A percentile compares a stretch with the other conserved stretches of the same genome.
Evolutionary conservation across 1,284 basidiomycete species (phyloP).

Genomic region (Trichosporon sp.): DNA sequence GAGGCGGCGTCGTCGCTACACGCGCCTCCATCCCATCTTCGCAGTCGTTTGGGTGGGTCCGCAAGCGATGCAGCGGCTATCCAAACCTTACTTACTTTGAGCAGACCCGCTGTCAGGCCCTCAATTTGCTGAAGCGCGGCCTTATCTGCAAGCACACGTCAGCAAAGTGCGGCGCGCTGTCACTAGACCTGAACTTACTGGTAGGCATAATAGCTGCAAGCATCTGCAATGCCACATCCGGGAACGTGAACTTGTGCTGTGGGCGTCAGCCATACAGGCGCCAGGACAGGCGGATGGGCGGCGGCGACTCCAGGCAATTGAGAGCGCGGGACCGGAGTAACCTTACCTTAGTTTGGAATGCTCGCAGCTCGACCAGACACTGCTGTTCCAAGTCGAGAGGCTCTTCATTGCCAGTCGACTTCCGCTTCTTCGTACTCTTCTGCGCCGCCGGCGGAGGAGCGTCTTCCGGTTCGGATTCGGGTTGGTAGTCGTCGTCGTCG

Average conservation of each 20-base stretch:
- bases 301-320: neutral
- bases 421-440: constrained; percentile 50
- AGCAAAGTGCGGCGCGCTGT: neutral
- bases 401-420: neutral
- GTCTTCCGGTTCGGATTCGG: no score
- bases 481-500: constrained; percentile 30
- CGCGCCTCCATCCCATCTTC: neutral
- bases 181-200: constrained; percentile 31
- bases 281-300: constrained; percentile 17
- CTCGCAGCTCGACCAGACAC: constrained; percentile 6
- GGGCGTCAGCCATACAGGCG: neutral
- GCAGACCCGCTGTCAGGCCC: constrained; percentile 22
- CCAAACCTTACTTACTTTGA: constrained; percentile 12
- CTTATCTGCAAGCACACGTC: constrained; percentile 15
- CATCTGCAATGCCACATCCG: constrained; percentile 33
- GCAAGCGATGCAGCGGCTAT: constrained; percentile 2
- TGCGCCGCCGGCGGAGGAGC: constrained; percentile 55
- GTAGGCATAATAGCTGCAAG: constrained; percentile 39
- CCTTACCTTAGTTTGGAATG: constrained; percentile 10
- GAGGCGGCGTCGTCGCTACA: neutral
- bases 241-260: neutral
- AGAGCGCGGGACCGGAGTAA: neutral
- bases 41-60: neutral
- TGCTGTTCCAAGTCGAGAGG: neutral
- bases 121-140: constrained; percentile 26